Evolutionary conservation across 768 basidiomycete genomes (phyloP), one percentile per base, ranked within the genome.

Genomic region (Naganishia kalamii): DNA sequence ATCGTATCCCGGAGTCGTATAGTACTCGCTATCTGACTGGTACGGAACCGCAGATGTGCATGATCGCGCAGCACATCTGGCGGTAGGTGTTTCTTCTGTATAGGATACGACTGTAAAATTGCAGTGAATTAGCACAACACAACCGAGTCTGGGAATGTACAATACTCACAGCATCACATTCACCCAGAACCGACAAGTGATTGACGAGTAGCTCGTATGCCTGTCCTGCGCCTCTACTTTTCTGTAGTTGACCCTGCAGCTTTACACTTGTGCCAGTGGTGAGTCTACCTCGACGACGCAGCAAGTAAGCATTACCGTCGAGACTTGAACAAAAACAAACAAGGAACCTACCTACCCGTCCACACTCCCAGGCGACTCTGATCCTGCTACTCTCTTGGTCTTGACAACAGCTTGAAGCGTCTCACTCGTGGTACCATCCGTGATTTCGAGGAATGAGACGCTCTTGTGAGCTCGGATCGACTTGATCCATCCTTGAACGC

Each of bases 381-480:
- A 12, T 10, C 13, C 27, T 5, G 21, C 54, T 12, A n/a, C 37
- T 7, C 10, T 35, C 25, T 74, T 81, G 54, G 84, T 80, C 25
- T 80, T 74, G 68, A 92, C 82, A 11, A 96, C 91, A 0, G 87
- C 87, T 75, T 96, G 92, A 30, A 94, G 72, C 3, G 85, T 85
- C n/a, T 81, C 77, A 8, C 82, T 67, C 2, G 84, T 84, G 61
- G 88, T 89, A 3, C 92, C 92, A 77, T 96, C 92, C 46, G 84
- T 85, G 62, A 94, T 78, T 43, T 76, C 13, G 7, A 86, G 87
- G 74, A 96, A 97, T 2, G 89, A 83, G n/a, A 92, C 82, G 57
- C 86, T 86, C 80, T 94, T 94, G 79, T 94, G 91, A 44, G 85
- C 84, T 44, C 92, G 83, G 43, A 93, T 83, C 1, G 88, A 90